These are phyloP conservation scores for Adansonia rubrostipa DNA, from an alignment of 441 rosid genomes.

Conservation along the genomic window DNA sequence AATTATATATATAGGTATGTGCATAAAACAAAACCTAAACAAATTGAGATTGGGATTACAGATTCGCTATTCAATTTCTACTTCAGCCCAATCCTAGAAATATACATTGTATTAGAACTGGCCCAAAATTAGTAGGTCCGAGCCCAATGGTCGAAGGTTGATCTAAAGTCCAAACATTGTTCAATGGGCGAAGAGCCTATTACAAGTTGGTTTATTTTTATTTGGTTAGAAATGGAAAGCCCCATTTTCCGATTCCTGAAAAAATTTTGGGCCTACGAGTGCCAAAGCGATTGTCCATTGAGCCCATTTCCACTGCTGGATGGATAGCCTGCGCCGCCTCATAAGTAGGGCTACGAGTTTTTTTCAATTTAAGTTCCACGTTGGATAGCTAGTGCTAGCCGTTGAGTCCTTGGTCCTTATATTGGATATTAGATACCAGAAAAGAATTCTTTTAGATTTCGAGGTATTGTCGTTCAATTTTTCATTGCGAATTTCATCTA, in stretches of 20 bases:
- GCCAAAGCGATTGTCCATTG: neutral
- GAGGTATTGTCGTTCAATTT: constrained; percentile 23
- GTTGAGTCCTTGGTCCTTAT: neutral
- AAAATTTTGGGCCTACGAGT: neutral
- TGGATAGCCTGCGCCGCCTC: neutral
- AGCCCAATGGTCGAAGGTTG: neutral
- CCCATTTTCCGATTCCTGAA: neutral
- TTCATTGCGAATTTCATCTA: neutral
- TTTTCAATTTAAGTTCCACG: neutral
- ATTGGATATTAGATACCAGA: neutral
- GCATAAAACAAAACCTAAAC: neutral
- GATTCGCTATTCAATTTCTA: neutral
- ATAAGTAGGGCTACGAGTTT: neutral
- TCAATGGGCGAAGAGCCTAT: neutral
- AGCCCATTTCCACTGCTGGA: neutral
- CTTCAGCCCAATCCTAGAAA: neutral
- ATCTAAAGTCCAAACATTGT: neutral
- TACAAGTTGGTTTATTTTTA: neutral
- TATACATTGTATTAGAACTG: neutral
- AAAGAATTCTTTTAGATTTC: neutral
- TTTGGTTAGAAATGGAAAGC: neutral
- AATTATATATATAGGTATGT: no score
- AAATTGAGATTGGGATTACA: neutral
- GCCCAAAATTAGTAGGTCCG: neutral
- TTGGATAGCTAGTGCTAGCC: constrained; percentile 14